Conservation (phyloP, 139 green algal genomes). For the Tetraselmis chui region DNA sequence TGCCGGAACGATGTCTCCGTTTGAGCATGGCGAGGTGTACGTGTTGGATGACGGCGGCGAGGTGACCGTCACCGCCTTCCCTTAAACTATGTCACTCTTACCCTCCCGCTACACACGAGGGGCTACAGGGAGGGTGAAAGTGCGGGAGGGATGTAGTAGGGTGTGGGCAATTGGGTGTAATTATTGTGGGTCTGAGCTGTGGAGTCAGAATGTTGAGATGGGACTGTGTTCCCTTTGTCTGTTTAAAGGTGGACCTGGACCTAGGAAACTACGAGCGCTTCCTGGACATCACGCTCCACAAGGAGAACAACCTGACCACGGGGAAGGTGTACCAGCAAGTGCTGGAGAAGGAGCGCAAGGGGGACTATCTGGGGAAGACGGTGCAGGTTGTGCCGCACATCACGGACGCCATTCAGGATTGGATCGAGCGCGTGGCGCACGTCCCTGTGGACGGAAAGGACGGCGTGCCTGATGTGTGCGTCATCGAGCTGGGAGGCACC, state of each 20-base stretch:
- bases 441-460: conserved; percentile 79
- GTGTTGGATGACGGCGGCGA: conserved; percentile 97
- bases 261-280: conserved; percentile 99
- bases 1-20: conserved; percentile 98
- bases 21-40: conserved; percentile 99
- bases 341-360: conserved; percentile 86
- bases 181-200: too few relatives aligned
- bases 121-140: too few relatives aligned
- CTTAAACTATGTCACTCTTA: neutral
- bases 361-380: conserved; percentile 98
- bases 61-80: conserved; percentile 31
- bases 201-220: too few relatives aligned
- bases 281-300: conserved; percentile 88
- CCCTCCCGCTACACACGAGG: too few relatives aligned
- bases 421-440: conserved; percentile 94
- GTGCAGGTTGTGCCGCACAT: conserved; percentile 98
- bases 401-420: conserved; percentile 96
- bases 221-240: too few relatives aligned
- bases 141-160: too few relatives aligned
- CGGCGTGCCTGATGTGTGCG: conserved; percentile 84
- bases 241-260: conserved; percentile 93
- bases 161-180: too few relatives aligned
- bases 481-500: conserved; percentile 97
- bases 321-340: conserved; percentile 93
- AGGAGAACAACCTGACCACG: conserved; percentile 98